Evolutionary conservation across 2,329 filamentous ascomycete genomes (phyloP).

Genomic region (Fusarium chaquense): DNA sequence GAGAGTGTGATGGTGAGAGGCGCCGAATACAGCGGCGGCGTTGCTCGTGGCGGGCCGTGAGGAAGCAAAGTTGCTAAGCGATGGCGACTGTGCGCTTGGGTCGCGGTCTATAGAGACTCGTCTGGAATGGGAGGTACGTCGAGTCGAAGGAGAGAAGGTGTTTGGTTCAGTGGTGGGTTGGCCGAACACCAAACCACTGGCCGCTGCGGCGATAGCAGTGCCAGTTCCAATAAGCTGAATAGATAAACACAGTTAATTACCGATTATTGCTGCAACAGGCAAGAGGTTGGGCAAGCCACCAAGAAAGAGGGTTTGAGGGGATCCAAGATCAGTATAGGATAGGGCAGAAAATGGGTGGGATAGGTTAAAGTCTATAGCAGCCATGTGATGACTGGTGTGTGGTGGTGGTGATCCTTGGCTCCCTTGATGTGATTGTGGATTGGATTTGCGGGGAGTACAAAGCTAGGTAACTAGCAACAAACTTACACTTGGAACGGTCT

Average conservation of each 20-base stretch:
- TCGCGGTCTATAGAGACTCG: slow-evolving; percentile 53
- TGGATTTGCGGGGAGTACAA: slow-evolving; percentile 40
- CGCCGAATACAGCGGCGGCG: slow-evolving; percentile 50
- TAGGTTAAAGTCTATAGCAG: slow-evolving; percentile 44
- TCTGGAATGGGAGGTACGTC: slow-evolving; percentile 47
- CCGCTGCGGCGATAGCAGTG: slow-evolving; percentile 70
- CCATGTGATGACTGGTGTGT: slow-evolving; percentile 38
- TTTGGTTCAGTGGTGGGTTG: slow-evolving; percentile 62
- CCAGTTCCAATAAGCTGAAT: slow-evolving; percentile 70
- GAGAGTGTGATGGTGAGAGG: slow-evolving; percentile 48
- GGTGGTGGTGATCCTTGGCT: slow-evolving; percentile 42
- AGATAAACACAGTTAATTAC: slow-evolving; percentile 39
- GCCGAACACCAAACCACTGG: slow-evolving; percentile 70
- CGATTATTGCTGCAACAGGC: slow-evolving; percentile 33
- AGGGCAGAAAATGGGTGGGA: slow-evolving; percentile 33
- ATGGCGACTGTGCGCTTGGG: slow-evolving; percentile 46
- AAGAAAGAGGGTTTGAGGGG: slow-evolving; percentile 38
- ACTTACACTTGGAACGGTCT: slow-evolving; percentile 66
- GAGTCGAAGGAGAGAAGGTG: slow-evolving; percentile 47
- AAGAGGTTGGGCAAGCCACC: slow-evolving; percentile 37
- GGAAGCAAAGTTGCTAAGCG: slow-evolving; percentile 43
- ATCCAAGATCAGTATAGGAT: slow-evolving; percentile 33
- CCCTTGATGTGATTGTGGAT: slow-evolving; percentile 33
- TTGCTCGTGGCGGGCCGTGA: slow-evolving; percentile 61
- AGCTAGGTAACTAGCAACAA: slow-evolving; percentile 36